phyloP scores from a whole-genome alignment of 768 basidiomycete genomes.

The Omphalotus guepiniiformis region DNA sequence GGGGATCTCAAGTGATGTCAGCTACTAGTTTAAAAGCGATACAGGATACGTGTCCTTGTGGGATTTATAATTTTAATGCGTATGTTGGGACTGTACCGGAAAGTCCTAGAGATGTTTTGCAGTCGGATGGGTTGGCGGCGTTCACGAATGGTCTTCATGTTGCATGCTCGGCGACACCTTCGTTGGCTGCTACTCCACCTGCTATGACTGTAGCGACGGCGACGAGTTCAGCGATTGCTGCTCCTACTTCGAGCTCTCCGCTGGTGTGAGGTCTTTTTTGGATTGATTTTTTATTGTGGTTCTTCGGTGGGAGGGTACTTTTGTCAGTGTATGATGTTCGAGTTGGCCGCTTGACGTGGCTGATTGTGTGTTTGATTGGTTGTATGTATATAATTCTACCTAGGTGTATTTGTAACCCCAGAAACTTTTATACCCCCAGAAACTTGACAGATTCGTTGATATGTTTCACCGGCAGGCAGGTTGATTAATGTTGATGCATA shows the following conservation, averaged over 20 bases:
- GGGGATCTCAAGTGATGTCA: constrained; percentile 11
- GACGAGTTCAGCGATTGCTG: constrained; percentile 7
- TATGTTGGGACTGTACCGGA: constrained; percentile 19
- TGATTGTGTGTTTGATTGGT: too few species aligned
- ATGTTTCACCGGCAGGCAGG: too few species aligned
- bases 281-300: too few species aligned
- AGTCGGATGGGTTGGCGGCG: constrained; percentile 9
- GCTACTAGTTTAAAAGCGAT: constrained; percentile 15
- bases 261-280: too few species aligned
- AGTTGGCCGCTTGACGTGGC: too few species aligned
- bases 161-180: constrained; percentile 12
- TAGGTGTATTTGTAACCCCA: too few species aligned
- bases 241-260: background rate
- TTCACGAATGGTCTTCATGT: constrained; percentile 14
- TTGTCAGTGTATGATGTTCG: too few species aligned
- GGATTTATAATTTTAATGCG: constrained; percentile 18
- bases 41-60: constrained; percentile 16
- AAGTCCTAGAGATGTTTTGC: constrained; percentile 9
- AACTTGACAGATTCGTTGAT: too few species aligned
- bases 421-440: too few species aligned
- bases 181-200: constrained; percentile 13
- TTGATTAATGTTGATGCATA: too few species aligned
- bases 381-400: too few species aligned
- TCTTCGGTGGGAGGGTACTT: too few species aligned
- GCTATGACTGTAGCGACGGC: constrained; percentile 11